Percentiles rank a stretch among this genome's conserved stretches.
Conservation (phyloP, 2,329 filamentous ascomycete species). For the Amauroascus verrucosus region DNA sequence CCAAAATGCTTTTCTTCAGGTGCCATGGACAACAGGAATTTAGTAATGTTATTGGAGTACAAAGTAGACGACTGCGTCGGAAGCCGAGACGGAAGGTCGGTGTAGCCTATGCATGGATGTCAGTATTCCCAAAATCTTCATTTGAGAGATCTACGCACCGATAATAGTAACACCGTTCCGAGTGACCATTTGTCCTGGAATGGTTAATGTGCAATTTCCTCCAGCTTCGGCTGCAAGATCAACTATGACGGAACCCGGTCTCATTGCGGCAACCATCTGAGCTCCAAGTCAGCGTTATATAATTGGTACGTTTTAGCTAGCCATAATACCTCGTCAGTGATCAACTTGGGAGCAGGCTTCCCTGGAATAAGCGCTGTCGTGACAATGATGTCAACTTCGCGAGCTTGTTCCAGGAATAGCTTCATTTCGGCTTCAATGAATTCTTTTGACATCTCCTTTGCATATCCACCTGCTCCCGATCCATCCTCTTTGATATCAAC, state of each 20-base stretch:
- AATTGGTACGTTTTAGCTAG: neutral
- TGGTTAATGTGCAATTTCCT: slow-evolving; percentile 76
- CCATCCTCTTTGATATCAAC: slow-evolving; percentile 78
- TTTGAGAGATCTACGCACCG: slow-evolving; percentile 41
- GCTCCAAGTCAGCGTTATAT: neutral
- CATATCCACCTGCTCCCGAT: slow-evolving; percentile 73
- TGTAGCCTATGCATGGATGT: slow-evolving; percentile 52
- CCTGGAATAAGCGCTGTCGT: slow-evolving; percentile 88
- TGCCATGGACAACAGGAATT: slow-evolving; percentile 71
- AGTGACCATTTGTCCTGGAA: slow-evolving; percentile 57
- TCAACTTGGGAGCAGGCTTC: slow-evolving; percentile 69
- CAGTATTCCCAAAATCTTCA: slow-evolving; percentile 14
- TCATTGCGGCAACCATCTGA: slow-evolving; percentile 72
- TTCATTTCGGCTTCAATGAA: slow-evolving; percentile 92
- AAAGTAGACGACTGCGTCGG: slow-evolving; percentile 82
- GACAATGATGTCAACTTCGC: slow-evolving; percentile 84
- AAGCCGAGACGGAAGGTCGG: slow-evolving; percentile 73
- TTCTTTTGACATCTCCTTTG: slow-evolving; percentile 88
- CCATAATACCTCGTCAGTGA: slow-evolving; percentile 56
- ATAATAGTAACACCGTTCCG: slow-evolving; percentile 77
- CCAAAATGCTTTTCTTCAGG: slow-evolving; percentile 70
- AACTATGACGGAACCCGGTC: slow-evolving; percentile 77
- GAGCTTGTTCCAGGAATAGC: slow-evolving; percentile 75
- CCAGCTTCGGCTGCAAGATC: slow-evolving; percentile 81
- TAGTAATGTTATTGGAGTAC: slow-evolving; percentile 90